phyloP scores from a whole-genome alignment of 108 stramenopile genomes.

The Nitzschia palea region DNA sequence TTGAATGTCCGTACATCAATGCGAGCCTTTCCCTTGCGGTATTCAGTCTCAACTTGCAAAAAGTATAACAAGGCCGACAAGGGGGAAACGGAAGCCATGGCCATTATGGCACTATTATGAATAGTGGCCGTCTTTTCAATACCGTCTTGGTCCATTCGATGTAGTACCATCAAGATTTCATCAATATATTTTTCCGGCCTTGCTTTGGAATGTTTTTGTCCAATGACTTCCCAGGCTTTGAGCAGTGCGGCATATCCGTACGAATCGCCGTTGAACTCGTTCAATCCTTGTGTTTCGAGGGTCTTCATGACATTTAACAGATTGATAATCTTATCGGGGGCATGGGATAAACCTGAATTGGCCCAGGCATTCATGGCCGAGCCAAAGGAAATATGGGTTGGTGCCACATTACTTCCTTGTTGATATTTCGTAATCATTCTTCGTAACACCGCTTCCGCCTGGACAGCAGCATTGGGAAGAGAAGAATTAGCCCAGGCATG shows the following conservation, averaged over 20 bases:
- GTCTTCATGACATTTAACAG: slow-evolving; percentile 32
- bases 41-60: slow-evolving; percentile 26
- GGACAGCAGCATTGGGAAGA: slow-evolving; percentile 18
- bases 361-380: slow-evolving; percentile 46
- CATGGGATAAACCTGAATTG: slow-evolving; percentile 10
- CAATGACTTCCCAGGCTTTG: slow-evolving; percentile 33
- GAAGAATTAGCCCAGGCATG: slow-evolving; percentile 39
- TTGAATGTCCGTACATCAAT: slow-evolving; percentile 36
- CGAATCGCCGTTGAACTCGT: slow-evolving; percentile 4
- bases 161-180: slow-evolving; percentile 21
- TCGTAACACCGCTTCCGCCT: slow-evolving; percentile 40
- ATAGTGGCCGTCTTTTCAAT: slow-evolving; percentile 17
- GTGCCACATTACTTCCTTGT: slow-evolving; percentile 5
- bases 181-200: slow-evolving; percentile 1
- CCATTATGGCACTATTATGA: slow-evolving; percentile 30
- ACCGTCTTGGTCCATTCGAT: slow-evolving; percentile 20
- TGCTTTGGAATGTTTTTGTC: neutral
- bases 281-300: neutral
- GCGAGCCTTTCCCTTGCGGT: slow-evolving; percentile 14
- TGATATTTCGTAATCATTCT: slow-evolving; percentile 20
- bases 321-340: slow-evolving; percentile 16
- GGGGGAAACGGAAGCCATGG: slow-evolving; percentile 4
- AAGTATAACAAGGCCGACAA: slow-evolving; percentile 30
- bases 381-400: slow-evolving; percentile 17
- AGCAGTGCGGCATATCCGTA: slow-evolving; percentile 17